Base-by-base conservation (phyloP, 2,329 filamentous ascomycete species). In the Furcasterigmium sp. region DNA sequence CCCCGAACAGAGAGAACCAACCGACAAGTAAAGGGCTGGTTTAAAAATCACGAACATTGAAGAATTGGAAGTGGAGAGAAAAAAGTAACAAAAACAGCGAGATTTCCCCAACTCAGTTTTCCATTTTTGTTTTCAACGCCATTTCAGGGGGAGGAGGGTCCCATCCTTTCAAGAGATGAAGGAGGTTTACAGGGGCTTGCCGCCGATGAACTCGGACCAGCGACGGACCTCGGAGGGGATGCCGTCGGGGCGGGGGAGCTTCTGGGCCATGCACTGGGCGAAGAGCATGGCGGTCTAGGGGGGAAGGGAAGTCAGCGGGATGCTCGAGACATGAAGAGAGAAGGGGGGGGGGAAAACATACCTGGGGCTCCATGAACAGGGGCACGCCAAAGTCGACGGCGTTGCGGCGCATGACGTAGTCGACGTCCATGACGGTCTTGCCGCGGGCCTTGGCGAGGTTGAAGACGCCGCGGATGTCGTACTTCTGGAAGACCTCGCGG, bases 331-430 rank as follows among this genome's bases (percentile, higher is more conserved):
- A 37, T 13, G 13, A 15, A 37, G 20, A 18, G 3, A 14, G 14
- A 32, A 18, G 34, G n/a, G n/a, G n/a, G n/a, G n/a, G n/a, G n/a
- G n/a, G n/a, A 42, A 44, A 52, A 65, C 80, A 72, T 74, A 94
- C 90, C 84, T 93, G 91, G 43, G 91, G 89, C 73, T 97, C 91
- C 91, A 96, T 96, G 68, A 98, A 97, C 44, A 98, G 75, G 39
- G 93, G 93, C 25, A 97, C 90, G 55, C 91, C 91, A 65, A 98
- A 98, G 70, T 98, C 93, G 44, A 98, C 93, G 21, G 93, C 93
- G 61, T 98, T 98, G 63, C 93, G 82, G 59, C 93, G 82, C 91
- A 97, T 97, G 45, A 98, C 90, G 59, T 98, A 98, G 73, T 98
- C 91, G 59, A 94, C 88, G 61, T 98, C 93, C 48, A 87, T 72